These are phyloP conservation scores for Cordyceps sp. DNA, from an alignment of 2,329 filamentous ascomycete species.

Conservation along the genomic window DNA sequence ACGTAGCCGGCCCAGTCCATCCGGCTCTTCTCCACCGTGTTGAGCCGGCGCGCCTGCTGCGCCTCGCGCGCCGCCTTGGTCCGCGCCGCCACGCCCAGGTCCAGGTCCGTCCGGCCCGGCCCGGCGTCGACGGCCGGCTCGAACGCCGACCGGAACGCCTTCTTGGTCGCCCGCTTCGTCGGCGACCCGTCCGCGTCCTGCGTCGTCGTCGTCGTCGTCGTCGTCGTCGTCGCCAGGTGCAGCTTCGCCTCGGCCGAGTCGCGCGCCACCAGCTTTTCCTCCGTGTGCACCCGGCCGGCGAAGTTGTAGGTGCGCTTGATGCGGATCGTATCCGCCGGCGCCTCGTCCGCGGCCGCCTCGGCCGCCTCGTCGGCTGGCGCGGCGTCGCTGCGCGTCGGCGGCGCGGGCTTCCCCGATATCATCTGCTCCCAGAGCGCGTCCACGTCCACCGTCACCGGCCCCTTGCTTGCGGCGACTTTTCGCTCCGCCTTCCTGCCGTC, in stretches of 20 bases:
- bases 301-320: conserved; percentile 63
- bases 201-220: conserved; percentile 3
- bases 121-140: conserved; percentile 34
- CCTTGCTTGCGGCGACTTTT: conserved; percentile 31
- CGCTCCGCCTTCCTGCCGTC: conserved; percentile 36
- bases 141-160: conserved; percentile 44
- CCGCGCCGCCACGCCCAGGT: conserved; percentile 35
- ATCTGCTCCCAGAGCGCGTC: conserved; percentile 56
- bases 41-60: conserved; percentile 47
- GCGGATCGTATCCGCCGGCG: conserved; percentile 27
- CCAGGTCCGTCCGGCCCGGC: conserved; percentile 34
- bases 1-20: conserved; percentile 61
- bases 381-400: conserved; percentile 1
- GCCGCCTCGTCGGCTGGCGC: no score
- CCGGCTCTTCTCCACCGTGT: conserved; percentile 54
- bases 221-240: conserved; percentile 37
- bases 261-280: conserved; percentile 51
- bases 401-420: conserved; percentile 24
- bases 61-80: conserved; percentile 29
- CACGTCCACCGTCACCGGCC: conserved; percentile 52
- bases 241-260: conserved; percentile 50
- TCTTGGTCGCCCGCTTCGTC: conserved; percentile 29
- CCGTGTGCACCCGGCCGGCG: conserved; percentile 53
- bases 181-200: conserved; percentile 10
- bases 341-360: no score